A percentile compares a stretch with the other conserved stretches of the same genome.
Conservation (phyloP, 345 rosid genomes). For the Citropsis articulata region DNA sequence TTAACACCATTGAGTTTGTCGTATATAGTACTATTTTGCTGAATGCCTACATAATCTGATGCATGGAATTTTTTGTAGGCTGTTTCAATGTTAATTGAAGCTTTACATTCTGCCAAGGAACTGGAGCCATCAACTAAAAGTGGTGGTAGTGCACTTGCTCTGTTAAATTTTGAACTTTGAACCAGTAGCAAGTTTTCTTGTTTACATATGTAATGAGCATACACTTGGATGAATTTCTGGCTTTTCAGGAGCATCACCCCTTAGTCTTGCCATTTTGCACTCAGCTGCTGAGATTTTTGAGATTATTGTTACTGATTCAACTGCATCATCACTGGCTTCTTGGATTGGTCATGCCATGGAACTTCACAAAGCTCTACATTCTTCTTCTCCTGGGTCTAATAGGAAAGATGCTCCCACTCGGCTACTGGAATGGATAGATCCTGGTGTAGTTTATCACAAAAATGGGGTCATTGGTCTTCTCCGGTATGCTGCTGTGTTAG, state of each 20-base stretch:
- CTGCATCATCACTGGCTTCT: conserved; percentile 76
- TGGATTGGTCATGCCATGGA: conserved; percentile 90
- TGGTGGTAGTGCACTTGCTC: conserved; percentile 43
- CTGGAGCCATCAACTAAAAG: conserved; percentile 58
- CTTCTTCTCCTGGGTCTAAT: conserved; percentile 91
- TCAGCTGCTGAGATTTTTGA: conserved; percentile 97
- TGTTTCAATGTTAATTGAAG: conserved; percentile 74
- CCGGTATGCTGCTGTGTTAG: conserved; percentile 82
- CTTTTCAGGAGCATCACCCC: conserved; percentile 78
- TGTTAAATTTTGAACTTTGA: conserved; percentile 11
- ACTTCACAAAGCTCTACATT: conserved; percentile 84
- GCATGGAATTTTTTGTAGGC: conserved; percentile 39
- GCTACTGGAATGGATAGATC: conserved; percentile 92
- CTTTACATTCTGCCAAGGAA: conserved; percentile 80
- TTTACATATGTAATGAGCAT: conserved; percentile 16
- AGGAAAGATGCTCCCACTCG: conserved; percentile 93
- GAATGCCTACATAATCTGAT: background rate
- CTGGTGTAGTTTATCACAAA: conserved; percentile 90
- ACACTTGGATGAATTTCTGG: conserved; percentile 25
- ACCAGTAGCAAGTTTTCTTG: conserved; percentile 8
- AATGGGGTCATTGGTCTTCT: conserved; percentile 87
- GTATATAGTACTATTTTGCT: background rate
- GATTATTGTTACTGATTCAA: conserved; percentile 82
- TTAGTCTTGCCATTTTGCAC: conserved; percentile 91
- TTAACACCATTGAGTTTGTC: conserved; percentile 1